phyloP scores from a whole-genome alignment of 2,329 filamentous ascomycete genomes.

The Mycogone perniciosa region DNA sequence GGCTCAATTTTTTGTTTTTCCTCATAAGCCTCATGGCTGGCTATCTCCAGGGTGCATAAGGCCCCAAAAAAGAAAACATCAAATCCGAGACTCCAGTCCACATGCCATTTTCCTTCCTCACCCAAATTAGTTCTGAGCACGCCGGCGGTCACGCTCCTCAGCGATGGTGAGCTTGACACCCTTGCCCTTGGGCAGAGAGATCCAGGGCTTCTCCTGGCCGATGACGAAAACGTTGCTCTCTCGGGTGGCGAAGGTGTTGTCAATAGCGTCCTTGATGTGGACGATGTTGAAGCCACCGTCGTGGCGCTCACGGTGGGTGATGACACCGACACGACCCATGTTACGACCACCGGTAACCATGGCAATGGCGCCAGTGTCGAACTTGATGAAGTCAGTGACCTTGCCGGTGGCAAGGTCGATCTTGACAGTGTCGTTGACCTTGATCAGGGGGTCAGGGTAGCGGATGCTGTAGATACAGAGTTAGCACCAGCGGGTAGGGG shows the following conservation, averaged over 20 bases:
- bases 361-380: constrained; percentile 95
- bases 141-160: constrained; percentile 97
- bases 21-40: constrained; percentile 31
- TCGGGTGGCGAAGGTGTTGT: constrained; percentile 99
- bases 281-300: constrained; percentile 99
- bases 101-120: constrained; percentile 27
- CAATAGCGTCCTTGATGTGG: constrained; percentile 99
- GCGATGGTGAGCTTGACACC: constrained; percentile 99
- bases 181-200: constrained; percentile 99
- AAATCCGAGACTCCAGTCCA: constrained; percentile 36
- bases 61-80: constrained; percentile 29
- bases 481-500: constrained; percentile 33
- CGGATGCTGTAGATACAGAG: constrained; percentile 66
- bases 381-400: constrained; percentile 96
- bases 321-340: constrained; percentile 99
- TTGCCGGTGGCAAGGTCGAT: constrained; percentile 95
- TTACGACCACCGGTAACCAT: constrained; percentile 99
- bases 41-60: constrained; percentile 29
- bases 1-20: constrained; percentile 23
- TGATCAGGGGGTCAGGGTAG: constrained; percentile 96
- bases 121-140: constrained; percentile 47
- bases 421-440: constrained; percentile 99
- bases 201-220: constrained; percentile 97
- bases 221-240: constrained; percentile 99
- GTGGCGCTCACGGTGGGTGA: constrained; percentile 99